Evolutionary conservation across 2,329 filamentous ascomycete genomes (phyloP).

Genomic region (Pseudopithomyces chartarum): DNA sequence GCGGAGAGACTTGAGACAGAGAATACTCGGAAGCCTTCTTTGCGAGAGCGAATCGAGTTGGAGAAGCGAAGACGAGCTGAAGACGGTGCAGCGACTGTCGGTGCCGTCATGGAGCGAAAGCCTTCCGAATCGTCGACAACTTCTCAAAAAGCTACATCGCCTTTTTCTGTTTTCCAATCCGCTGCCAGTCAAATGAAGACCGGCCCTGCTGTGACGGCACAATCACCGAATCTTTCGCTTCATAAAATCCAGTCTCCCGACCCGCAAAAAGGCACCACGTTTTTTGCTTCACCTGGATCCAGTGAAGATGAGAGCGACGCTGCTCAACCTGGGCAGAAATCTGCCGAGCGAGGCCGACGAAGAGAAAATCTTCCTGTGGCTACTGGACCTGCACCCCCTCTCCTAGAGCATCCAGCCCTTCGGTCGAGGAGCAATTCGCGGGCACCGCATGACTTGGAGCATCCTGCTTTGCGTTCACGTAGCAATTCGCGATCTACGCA

Average conservation of each 20-base stretch:
- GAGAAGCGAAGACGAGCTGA: slow-evolving; percentile 40
- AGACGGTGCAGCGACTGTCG: slow-evolving; percentile 19
- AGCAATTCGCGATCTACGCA: slow-evolving; percentile 10
- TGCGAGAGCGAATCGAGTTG: slow-evolving; percentile 43
- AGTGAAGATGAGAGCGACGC: slow-evolving; percentile 40
- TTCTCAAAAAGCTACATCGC: slow-evolving; percentile 35
- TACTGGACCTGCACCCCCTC: slow-evolving; percentile 38
- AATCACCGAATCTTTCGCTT: slow-evolving; percentile 15
- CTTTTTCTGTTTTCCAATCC: slow-evolving; percentile 54
- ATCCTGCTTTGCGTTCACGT: slow-evolving; percentile 18
- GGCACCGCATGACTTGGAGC: slow-evolving; percentile 17
- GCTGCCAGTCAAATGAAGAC: slow-evolving; percentile 51
- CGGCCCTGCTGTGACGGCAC: slow-evolving; percentile 17
- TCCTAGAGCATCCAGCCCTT: slow-evolving; percentile 44
- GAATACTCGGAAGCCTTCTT: slow-evolving; percentile 18
- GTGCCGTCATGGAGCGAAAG: slow-evolving; percentile 23
- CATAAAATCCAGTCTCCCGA: slow-evolving; percentile 20
- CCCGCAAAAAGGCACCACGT: slow-evolving; percentile 26
- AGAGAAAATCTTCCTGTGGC: slow-evolving; percentile 41
- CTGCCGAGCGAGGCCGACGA: slow-evolving; percentile 31
- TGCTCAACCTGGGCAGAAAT: slow-evolving; percentile 17
- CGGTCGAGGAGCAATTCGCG: slow-evolving; percentile 37
- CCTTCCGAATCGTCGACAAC: slow-evolving; percentile 37
- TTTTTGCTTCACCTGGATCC: slow-evolving; percentile 36
- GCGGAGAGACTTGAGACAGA: slow-evolving; percentile 1